phyloP scores from a whole-genome alignment of 352 stramenopile species.

The Phytophthora idaei region DNA sequence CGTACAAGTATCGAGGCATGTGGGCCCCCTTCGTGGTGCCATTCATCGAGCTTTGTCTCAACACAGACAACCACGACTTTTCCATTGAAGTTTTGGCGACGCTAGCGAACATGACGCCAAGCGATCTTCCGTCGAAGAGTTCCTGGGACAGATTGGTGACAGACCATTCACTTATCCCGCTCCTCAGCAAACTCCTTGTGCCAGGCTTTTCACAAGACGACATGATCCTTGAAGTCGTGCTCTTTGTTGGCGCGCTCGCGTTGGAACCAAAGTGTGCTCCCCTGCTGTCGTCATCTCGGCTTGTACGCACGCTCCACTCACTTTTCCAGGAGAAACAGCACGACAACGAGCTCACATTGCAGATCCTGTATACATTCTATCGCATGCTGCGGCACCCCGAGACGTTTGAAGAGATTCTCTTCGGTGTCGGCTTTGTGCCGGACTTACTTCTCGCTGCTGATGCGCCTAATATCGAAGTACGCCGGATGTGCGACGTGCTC shows the following conservation, averaged over 20 bases:
- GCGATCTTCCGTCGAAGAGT: slow-evolving; percentile 87
- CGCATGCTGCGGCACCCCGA: slow-evolving; percentile 73
- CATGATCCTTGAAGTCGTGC: slow-evolving; percentile 91
- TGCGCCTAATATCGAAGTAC: slow-evolving; percentile 81
- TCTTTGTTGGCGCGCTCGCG: slow-evolving; percentile 81
- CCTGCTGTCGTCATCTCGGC: slow-evolving; percentile 71
- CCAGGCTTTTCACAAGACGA: slow-evolving; percentile 93
- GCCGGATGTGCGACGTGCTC: slow-evolving; percentile 85
- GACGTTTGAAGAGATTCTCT: slow-evolving; percentile 84
- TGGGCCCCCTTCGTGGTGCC: slow-evolving; percentile 92
- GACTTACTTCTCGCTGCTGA: slow-evolving; percentile 81
- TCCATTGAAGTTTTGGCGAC: slow-evolving; percentile 94
- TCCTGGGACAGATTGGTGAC: slow-evolving; percentile 91
- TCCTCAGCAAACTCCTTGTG: slow-evolving; percentile 92
- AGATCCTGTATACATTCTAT: slow-evolving; percentile 85
- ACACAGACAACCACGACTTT: slow-evolving; percentile 92
- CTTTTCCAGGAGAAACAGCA: slow-evolving; percentile 89
- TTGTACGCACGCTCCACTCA: slow-evolving; percentile 78
- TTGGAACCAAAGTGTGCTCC: slow-evolving; percentile 86
- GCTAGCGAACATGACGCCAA: slow-evolving; percentile 91
- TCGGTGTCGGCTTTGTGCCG: slow-evolving; percentile 73
- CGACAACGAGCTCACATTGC: slow-evolving; percentile 85
- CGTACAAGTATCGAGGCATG: slow-evolving; percentile 93
- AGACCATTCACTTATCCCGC: slow-evolving; percentile 87
- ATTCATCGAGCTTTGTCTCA: slow-evolving; percentile 86